Percentiles rank a stretch among this genome's conserved stretches.
These are phyloP conservation scores for Colletotrichum salicis DNA, from an alignment of 2,329 filamentous ascomycete genomes.

Conservation along the genomic window DNA sequence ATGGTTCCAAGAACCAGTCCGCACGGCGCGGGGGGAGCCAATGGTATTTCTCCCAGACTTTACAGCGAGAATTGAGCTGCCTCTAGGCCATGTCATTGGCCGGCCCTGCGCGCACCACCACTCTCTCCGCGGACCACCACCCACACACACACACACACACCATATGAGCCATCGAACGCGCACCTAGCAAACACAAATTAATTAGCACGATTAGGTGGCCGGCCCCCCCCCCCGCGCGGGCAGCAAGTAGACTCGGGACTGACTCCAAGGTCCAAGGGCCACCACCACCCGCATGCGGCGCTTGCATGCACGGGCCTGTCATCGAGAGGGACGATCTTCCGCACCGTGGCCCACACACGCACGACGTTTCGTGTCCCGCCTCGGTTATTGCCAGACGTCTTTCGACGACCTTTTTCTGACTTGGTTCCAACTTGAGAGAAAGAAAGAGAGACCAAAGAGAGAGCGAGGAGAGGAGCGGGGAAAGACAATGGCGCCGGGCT, in stretches of 20 bases:
- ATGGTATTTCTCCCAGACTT: slow-evolving; percentile 14
- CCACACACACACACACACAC: not conserved
- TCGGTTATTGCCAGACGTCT: slow-evolving; percentile 7
- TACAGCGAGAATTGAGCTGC: slow-evolving; percentile 35
- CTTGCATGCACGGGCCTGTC: slow-evolving; percentile 32
- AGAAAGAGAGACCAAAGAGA: not conserved
- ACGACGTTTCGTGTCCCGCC: slow-evolving; percentile 35
- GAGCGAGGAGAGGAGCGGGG: not conserved
- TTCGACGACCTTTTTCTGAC: not conserved
- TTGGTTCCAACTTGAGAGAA: not conserved
- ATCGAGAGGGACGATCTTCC: slow-evolving; percentile 33
- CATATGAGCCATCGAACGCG: too few relatives aligned
- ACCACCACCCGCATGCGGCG: slow-evolving; percentile 24
- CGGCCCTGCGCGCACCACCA: not conserved
- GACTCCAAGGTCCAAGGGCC: not conserved
- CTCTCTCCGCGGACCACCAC: not conserved
- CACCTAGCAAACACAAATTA: too few relatives aligned
- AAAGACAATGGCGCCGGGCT: not conserved
- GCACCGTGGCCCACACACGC: slow-evolving; percentile 26
- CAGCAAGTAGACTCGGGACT: not conserved
- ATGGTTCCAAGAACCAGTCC: too few relatives aligned
- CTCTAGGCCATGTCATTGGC: slow-evolving; percentile 23
- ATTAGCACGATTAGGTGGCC: too few relatives aligned
- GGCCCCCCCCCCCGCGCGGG: not conserved
- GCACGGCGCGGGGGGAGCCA: not conserved